Base-by-base conservation (phyloP, 176 grass and related monocot genomes). In the Aegilops tauschii region DNA sequence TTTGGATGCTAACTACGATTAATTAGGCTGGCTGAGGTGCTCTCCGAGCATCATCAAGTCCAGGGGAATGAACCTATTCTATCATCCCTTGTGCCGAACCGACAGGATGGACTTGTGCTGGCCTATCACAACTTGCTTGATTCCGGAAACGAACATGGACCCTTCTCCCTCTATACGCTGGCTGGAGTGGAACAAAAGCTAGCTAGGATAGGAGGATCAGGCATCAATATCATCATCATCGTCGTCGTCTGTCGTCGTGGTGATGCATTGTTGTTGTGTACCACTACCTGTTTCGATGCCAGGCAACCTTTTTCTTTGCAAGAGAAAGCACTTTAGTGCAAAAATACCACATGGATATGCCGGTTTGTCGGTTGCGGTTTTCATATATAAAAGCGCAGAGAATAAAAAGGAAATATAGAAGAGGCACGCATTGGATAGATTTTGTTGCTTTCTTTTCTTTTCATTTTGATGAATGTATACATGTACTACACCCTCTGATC, bases 61-160 rank as follows among this genome's bases (percentile, higher is more conserved):
- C 47, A 50, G 17, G 17, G 54, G 54, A 21, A 21, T 1, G 54
- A 21, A 59, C 18, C 54, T 59, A 21, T 59, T 34, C 5, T 12
- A 68, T 87, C 3, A 32, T 67, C 5, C 69, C 45, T 23, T 40
- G 28, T 69, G 65, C 25, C 35, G 4, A 65, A 70, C 39, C 35
- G 52, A 39, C 34, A 29, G 34, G 67, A 14, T 69, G 44, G 36
- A 36, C 27, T 68, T 75, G 52, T 58, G 52, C 52, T 61, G 68
- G 27, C 35, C 69, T 21, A 75, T 75, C 77, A 49, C 61, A 36
- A 28, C 66, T 74, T 66, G 30, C 56, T 78, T 21, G 80, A 78
- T 64, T 20, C 1, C 27, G 21, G 17, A 66, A 52, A 30, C 5
- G 9, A 69, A 63, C 14, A 4, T 35, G 20, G 12, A 13, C 25